These are phyloP conservation scores for Trametes sp. DNA, from an alignment of 1,284 basidiomycete genomes.

Conservation along the genomic window DNA sequence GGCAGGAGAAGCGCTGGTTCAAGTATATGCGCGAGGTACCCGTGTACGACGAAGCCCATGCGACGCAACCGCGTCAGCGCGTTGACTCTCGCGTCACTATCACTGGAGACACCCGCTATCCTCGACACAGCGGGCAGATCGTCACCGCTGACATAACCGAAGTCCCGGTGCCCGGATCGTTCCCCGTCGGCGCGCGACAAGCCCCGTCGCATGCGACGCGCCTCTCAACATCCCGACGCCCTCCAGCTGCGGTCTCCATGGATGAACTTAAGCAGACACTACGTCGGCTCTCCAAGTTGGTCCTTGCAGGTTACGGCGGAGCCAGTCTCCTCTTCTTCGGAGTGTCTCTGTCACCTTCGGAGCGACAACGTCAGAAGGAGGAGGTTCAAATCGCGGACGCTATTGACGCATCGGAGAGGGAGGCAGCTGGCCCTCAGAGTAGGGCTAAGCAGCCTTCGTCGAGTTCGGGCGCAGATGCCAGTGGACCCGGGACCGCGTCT, in stretches of 20 bases:
- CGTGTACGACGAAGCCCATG: slow-evolving; percentile 54
- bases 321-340: slow-evolving; percentile 82
- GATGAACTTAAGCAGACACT: slow-evolving; percentile 70
- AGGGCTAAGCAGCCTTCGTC: not conserved
- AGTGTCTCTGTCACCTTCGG: slow-evolving; percentile 52
- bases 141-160: slow-evolving; percentile 78
- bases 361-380: slow-evolving; percentile 47
- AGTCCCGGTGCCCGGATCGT: slow-evolving; percentile 45
- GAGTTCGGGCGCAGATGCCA: slow-evolving; percentile 9
- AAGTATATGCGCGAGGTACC: slow-evolving; percentile 69
- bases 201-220: slow-evolving; percentile 15
- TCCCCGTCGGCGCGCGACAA: slow-evolving; percentile 33
- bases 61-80: slow-evolving; percentile 15
- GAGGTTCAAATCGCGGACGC: slow-evolving; percentile 68
- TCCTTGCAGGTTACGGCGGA: slow-evolving; percentile 81
- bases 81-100: slow-evolving; percentile 64
- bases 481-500: slow-evolving; percentile 30
- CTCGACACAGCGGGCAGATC: slow-evolving; percentile 68
- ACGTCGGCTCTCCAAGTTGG: slow-evolving; percentile 79
- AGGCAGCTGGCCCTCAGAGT: slow-evolving; percentile 44
- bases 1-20: slow-evolving; percentile 76
- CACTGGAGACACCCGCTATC: slow-evolving; percentile 71
- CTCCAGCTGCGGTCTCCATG: slow-evolving; percentile 40
- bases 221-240: slow-evolving; percentile 1
- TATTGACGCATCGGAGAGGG: slow-evolving; percentile 72